These are phyloP conservation scores for Candida easanensis DNA, from an alignment of 805 yeast species.

Conservation along the genomic window DNA sequence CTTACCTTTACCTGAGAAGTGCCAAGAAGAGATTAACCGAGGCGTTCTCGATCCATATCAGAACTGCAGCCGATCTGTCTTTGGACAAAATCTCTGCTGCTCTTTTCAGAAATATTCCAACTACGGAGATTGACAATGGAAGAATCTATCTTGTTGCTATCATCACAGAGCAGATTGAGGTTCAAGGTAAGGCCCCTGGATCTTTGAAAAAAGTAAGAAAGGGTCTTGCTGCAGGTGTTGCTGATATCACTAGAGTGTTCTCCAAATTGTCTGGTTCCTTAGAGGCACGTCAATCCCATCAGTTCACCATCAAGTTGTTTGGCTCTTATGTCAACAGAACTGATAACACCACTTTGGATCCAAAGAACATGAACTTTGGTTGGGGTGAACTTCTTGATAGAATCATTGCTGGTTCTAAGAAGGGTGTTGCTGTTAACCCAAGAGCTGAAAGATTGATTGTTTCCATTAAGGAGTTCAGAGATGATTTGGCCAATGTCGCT, in stretches of 20 bases:
- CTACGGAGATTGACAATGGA: slow-evolving; percentile 57
- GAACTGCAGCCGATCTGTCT: slow-evolving; percentile 52
- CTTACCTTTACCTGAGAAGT: slow-evolving; percentile 68
- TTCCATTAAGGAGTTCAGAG: slow-evolving; percentile 70
- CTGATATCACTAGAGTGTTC: slow-evolving; percentile 78
- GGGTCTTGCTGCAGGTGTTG: slow-evolving; percentile 87
- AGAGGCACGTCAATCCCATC: slow-evolving; percentile 62
- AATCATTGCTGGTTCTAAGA: slow-evolving; percentile 68
- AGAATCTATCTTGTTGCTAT: slow-evolving; percentile 75
- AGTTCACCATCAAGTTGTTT: slow-evolving; percentile 66
- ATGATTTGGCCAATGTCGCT: slow-evolving; percentile 34
- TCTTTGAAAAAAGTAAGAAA: slow-evolving; percentile 49
- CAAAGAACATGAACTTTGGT: slow-evolving; percentile 55
- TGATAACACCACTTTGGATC: slow-evolving; percentile 33
- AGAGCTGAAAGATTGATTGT: slow-evolving; percentile 70
- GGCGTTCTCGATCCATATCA: slow-evolving; percentile 69
- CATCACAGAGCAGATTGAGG: slow-evolving; percentile 64
- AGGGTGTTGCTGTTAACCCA: slow-evolving; percentile 78
- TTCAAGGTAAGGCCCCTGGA: slow-evolving; percentile 30
- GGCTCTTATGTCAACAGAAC: slow-evolving; percentile 56
- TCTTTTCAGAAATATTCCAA: slow-evolving; percentile 71
- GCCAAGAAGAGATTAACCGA: slow-evolving; percentile 67
- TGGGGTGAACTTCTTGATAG: slow-evolving; percentile 88
- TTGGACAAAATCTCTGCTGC: slow-evolving; percentile 76
- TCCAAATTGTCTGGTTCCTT: slow-evolving; percentile 60